Evolutionary conservation across 495 filamentous ascomycete genomes (phyloP).

Genomic region (Parathielavia appendiculata): DNA sequence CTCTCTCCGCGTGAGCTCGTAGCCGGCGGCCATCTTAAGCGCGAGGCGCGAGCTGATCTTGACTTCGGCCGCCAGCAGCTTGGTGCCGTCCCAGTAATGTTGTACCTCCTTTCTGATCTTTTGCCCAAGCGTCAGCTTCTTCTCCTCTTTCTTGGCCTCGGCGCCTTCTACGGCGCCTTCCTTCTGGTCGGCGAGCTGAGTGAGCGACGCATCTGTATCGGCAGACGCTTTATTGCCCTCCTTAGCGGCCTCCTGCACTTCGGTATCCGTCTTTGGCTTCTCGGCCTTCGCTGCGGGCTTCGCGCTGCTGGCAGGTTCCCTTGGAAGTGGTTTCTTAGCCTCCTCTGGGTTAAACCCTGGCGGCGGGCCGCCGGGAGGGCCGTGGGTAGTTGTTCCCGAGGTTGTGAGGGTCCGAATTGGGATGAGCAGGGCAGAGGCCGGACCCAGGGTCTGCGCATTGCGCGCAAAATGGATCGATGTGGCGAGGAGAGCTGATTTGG

Average conservation of each 20-base stretch:
- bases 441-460: slow-evolving; percentile 53
- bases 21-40: slow-evolving; percentile 95
- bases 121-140: slow-evolving; percentile 75
- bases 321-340: slow-evolving; percentile 79
- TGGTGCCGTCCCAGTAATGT: slow-evolving; percentile 99
- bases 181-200: slow-evolving; percentile 34
- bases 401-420: slow-evolving; percentile 64
- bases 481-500: slow-evolving; percentile 37
- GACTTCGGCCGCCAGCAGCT: slow-evolving; percentile 87
- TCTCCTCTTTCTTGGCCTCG: slow-evolving; percentile 64
- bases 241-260: slow-evolving; percentile 28
- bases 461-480: slow-evolving; percentile 51
- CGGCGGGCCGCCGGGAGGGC: slow-evolving; percentile 62
- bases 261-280: slow-evolving; percentile 31
- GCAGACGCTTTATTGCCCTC: slow-evolving; percentile 30
- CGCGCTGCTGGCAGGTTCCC: slow-evolving; percentile 37
- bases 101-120: slow-evolving; percentile 86
- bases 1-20: slow-evolving; percentile 92
- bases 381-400: slow-evolving; percentile 53
- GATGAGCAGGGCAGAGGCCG: slow-evolving; percentile 61
- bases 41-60: slow-evolving; percentile 86
- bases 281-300: slow-evolving; percentile 37
- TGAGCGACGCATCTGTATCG: slow-evolving; percentile 27
- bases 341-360: slow-evolving; percentile 89
- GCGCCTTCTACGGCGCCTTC: slow-evolving; percentile 25